phyloP scores from a whole-genome alignment of 2,329 filamentous ascomycete genomes.

The Aspergillus fructus region DNA sequence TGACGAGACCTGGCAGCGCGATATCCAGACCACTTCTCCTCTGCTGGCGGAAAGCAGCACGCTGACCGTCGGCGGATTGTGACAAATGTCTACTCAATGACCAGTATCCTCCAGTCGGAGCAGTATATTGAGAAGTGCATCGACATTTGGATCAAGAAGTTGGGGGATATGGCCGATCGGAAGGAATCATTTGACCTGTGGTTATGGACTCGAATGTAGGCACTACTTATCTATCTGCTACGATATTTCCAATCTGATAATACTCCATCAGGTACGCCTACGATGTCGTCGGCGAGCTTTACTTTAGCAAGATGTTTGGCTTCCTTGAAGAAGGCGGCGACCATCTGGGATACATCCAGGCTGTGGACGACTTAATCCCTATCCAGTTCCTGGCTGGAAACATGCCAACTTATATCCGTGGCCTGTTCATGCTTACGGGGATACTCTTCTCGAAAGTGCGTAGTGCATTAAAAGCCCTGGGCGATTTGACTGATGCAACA shows the following conservation, averaged over 20 bases:
- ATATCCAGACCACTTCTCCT: slow-evolving; percentile 26
- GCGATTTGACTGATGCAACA: slow-evolving; percentile 26
- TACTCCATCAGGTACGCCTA: slow-evolving; percentile 36
- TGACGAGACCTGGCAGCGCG: slow-evolving; percentile 9
- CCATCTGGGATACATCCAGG: slow-evolving; percentile 38
- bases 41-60: slow-evolving; percentile 24
- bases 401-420: slow-evolving; percentile 30
- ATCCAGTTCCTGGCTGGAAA: slow-evolving; percentile 29
- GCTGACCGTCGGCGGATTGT: slow-evolving; percentile 25
- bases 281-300: slow-evolving; percentile 46
- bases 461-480: slow-evolving; percentile 27
- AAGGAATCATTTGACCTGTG: slow-evolving; percentile 22
- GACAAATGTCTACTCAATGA: slow-evolving; percentile 25
- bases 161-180: slow-evolving; percentile 17
- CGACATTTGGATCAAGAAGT: slow-evolving; percentile 18
- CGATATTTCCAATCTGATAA: too few species aligned
- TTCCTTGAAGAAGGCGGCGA: slow-evolving; percentile 43
- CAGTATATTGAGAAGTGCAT: slow-evolving; percentile 25
- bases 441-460: slow-evolving; percentile 22
- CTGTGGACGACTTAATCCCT: slow-evolving; percentile 36
- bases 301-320: slow-evolving; percentile 43
- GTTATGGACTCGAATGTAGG: slow-evolving; percentile 28
- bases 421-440: slow-evolving; percentile 26
- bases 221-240: neutral
- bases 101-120: slow-evolving; percentile 28